Conservation (phyloP, 345 rosid species). For the Psidium friedrichsthalianum region DNA sequence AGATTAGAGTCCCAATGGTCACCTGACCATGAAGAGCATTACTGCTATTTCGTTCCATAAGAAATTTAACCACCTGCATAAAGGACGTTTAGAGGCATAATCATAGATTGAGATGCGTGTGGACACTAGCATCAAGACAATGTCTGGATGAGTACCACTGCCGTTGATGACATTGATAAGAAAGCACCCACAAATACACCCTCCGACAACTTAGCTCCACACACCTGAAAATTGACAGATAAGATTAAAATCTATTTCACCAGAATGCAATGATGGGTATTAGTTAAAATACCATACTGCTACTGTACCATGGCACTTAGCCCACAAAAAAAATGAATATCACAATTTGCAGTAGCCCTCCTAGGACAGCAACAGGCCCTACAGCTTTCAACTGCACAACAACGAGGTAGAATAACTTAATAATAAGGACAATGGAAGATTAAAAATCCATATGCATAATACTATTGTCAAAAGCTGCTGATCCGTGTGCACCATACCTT, state of each 20-base stretch:
- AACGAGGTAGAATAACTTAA: conserved; percentile 11
- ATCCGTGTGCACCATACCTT: conserved; percentile 34
- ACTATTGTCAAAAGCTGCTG: not conserved
- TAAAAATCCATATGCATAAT: not conserved
- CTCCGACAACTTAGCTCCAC: conserved; percentile 94
- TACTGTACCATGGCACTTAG: conserved; percentile 58
- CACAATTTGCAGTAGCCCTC: conserved; percentile 84
- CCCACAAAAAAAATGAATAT: conserved; percentile 75
- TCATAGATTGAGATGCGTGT: not conserved
- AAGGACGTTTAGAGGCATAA: not conserved
- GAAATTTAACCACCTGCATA: conserved; percentile 82
- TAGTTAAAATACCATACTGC: not conserved
- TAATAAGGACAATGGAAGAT: not conserved
- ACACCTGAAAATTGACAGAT: conserved; percentile 42
- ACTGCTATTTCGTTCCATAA: conserved; percentile 63
- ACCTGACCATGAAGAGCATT: conserved; percentile 94
- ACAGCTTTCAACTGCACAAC: conserved; percentile 81
- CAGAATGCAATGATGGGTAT: not conserved
- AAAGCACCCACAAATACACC: conserved; percentile 94
- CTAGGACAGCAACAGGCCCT: conserved; percentile 90
- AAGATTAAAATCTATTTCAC: not conserved
- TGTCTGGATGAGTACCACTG: conserved; percentile 55
- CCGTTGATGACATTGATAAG: conserved; percentile 96
- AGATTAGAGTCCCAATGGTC: conserved; percentile 89
- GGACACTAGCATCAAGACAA: not conserved